A percentile compares a stretch with the other conserved stretches of the same genome.
Evolutionary conservation across 495 filamentous ascomycete genomes (phyloP).

Genomic region (Emericellopsis terricola): DNA sequence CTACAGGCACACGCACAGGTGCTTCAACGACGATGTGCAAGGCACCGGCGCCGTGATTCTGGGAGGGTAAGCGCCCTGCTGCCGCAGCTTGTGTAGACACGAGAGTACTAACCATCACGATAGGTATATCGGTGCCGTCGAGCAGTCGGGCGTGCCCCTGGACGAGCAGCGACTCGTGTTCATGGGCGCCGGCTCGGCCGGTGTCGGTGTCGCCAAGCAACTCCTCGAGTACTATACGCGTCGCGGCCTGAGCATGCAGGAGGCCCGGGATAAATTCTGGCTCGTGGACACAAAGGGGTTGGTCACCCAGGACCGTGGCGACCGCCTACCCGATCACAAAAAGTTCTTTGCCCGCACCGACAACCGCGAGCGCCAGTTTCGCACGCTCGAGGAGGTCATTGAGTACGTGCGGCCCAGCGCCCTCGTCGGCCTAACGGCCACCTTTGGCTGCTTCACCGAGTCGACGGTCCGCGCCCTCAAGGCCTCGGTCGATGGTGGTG

Average conservation of each 20-base stretch:
- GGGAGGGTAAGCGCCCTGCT: slow-evolving; percentile 38
- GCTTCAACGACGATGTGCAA: slow-evolving; percentile 98
- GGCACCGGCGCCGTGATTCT: slow-evolving; percentile 93
- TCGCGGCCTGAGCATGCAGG: slow-evolving; percentile 81
- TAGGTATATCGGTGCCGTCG: slow-evolving; percentile 81
- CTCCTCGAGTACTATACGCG: slow-evolving; percentile 90
- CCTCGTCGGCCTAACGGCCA: slow-evolving; percentile 85
- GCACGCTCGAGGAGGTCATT: slow-evolving; percentile 77
- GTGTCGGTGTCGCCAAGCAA: slow-evolving; percentile 93
- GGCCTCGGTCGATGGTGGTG: slow-evolving; percentile 39
- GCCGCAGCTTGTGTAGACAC: no score
- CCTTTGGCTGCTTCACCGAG: slow-evolving; percentile 85
- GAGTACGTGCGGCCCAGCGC: slow-evolving; percentile 89
- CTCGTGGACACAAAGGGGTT: slow-evolving; percentile 95
- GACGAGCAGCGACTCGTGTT: slow-evolving; percentile 91
- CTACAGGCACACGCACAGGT: slow-evolving; percentile 73
- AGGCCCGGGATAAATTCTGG: slow-evolving; percentile 83
- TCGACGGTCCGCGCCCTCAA: slow-evolving; percentile 69
- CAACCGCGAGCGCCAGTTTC: slow-evolving; percentile 82
- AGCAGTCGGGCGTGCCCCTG: slow-evolving; percentile 66
- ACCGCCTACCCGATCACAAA: slow-evolving; percentile 91
- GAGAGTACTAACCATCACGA: no score
- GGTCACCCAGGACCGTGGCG: slow-evolving; percentile 83
- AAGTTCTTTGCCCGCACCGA: slow-evolving; percentile 88
- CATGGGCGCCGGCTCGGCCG: slow-evolving; percentile 87